Evolutionary conservation across 2,329 filamentous ascomycete genomes (phyloP).

Genomic region (Daldinia sp.): DNA sequence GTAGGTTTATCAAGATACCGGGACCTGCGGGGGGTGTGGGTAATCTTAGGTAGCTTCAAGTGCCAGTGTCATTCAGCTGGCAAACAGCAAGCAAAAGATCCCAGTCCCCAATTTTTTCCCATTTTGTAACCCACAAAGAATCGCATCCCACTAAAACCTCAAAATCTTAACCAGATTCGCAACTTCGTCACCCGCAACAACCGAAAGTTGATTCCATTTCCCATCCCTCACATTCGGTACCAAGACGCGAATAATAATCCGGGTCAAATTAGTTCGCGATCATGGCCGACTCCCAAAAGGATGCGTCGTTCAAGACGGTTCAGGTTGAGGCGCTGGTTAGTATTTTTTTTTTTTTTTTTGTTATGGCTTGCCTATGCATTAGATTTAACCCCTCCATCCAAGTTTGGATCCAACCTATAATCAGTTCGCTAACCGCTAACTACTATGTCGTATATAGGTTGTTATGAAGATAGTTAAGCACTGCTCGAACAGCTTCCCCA

Average conservation of each 20-base stretch:
- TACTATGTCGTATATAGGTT: conserved; percentile 65
- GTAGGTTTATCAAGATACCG: conserved; percentile 1
- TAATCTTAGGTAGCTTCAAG: neutral
- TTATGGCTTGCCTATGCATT: no score
- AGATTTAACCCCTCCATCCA: conserved; percentile 48
- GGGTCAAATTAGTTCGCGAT: conserved; percentile 49
- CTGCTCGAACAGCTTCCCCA: conserved; percentile 88
- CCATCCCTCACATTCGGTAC: conserved; percentile 6
- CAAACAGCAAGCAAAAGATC: neutral
- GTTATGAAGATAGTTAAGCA: conserved; percentile 99
- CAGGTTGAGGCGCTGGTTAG: conserved; percentile 94
- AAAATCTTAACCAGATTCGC: conserved; percentile 46
- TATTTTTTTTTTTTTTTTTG: conserved; percentile 35
- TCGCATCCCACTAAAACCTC: conserved; percentile 48
- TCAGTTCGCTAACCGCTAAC: conserved; percentile 12
- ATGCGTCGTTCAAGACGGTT: conserved; percentile 83
- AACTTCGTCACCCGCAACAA: conserved; percentile 26
- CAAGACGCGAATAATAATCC: conserved; percentile 7
- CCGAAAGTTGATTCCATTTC: conserved; percentile 8
- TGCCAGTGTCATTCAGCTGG: neutral
- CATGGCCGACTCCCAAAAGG: conserved; percentile 72
- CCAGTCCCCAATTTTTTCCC: conserved; percentile 16
- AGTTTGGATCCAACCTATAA: conserved; percentile 47
- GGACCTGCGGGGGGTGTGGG: neutral
- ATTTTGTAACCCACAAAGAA: conserved; percentile 47